Evolutionary conservation across 169 alveolate species (phyloP), one percentile per base, ranked within the genome.

Genomic region (Plasmodium adleri): DNA sequence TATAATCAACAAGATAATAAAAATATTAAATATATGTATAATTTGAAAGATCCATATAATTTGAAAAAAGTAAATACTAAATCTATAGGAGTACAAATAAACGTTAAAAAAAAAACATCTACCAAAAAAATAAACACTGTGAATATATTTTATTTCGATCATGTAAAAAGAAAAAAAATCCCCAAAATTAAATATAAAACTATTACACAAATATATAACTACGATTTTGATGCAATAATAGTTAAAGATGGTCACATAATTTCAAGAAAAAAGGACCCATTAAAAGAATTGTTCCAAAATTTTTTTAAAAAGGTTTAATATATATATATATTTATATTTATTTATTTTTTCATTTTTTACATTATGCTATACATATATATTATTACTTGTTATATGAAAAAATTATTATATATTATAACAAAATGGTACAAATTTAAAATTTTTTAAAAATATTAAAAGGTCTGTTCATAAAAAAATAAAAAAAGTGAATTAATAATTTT

Each of bases 171-270:
- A 70, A n/a, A 28, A 66, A 78, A 78, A 78, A 24, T 78, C 4
- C 89, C 89, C 4, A 47, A 32, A 20, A 59, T 78, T 24, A 59
- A 63, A 78, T 58, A 50, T 17, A 64, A 49, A 2, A 68, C 70
- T 22, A 60, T 49, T 10, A 71, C 5, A 6, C 43, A 78, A 26
- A 78, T n/a, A 64, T 64, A 45, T 7, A 66, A 66, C 39, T 78
- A 43, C 47, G 89, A 78, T 52, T 78, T 66, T 78, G 89, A 78
- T 66, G 89, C 89, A 63, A 56, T 78, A 10, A 2, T 78, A 12
- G 78, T 78, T 45, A 78, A 78, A 64, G 76, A 78, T 78, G 89
- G 89, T 3, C 67, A 70, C 49, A 47, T 78, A 15, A 58, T 78
- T 32, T 70, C 89, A 47, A 32, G 78, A 47, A 66, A 66, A 28